phyloP scores from a whole-genome alignment of 805 yeast genomes.

The Teunomyces atbi region DNA sequence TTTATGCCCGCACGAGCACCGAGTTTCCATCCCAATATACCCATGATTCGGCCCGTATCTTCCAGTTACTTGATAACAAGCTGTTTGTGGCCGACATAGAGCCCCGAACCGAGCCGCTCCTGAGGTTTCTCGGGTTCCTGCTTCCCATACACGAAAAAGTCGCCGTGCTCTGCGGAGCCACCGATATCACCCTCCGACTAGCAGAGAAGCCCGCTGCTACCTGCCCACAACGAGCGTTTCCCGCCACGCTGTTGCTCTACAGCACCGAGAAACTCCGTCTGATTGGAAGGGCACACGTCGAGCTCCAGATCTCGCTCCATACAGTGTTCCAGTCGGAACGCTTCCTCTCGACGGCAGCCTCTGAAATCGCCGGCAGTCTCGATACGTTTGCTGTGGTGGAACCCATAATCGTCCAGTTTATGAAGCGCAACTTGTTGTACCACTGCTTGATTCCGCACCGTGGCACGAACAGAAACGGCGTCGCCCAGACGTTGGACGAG shows the following conservation, averaged over 20 bases:
- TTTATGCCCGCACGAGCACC: conserved; percentile 13
- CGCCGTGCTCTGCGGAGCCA: conserved; percentile 28
- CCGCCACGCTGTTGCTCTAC: not conserved
- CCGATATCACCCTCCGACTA: conserved; percentile 16
- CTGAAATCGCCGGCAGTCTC: conserved; percentile 26
- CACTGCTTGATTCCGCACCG: conserved; percentile 28
- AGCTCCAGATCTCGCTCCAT: conserved; percentile 20
- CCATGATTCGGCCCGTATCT: conserved; percentile 9
- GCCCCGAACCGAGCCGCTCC: conserved; percentile 17
- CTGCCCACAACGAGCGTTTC: not conserved
- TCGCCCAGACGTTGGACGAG: conserved; percentile 10
- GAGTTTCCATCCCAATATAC: conserved; percentile 14
- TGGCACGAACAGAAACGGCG: conserved; percentile 26
- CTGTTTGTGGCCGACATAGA: not conserved
- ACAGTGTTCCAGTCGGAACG: conserved; percentile 29
- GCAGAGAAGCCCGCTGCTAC: not conserved
- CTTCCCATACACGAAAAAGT: conserved; percentile 25
- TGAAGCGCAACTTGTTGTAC: conserved; percentile 29
- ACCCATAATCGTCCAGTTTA: conserved; percentile 24
- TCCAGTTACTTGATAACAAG: conserved; percentile 12
- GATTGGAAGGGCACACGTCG: conserved; percentile 25
- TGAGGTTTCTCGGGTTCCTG: conserved; percentile 24
- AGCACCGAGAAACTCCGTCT: conserved; percentile 22
- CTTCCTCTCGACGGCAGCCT: conserved; percentile 27
- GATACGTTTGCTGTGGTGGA: conserved; percentile 17